Evolutionary conservation across 139 green algal genomes (phyloP), one percentile per base, ranked within the genome.

Genomic region (Coelastrella sp.): DNA sequence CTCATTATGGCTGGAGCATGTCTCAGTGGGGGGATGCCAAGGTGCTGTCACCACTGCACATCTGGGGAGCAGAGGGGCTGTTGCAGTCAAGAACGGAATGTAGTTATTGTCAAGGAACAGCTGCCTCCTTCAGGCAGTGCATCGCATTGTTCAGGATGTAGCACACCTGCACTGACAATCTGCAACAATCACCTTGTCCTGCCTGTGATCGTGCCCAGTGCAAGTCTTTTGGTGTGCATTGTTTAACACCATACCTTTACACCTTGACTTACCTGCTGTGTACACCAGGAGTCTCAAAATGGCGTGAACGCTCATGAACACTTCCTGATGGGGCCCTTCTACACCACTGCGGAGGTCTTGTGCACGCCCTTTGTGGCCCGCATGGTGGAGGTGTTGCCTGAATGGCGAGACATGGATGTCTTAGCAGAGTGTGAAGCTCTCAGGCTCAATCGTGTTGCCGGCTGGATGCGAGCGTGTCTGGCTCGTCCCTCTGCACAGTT

Each of bases 331-430:
- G 76, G 76, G 7, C 57, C 57, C 41, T 85, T 66, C 60, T 85
- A 85, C 79, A 85, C 62, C 48, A 80, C 72, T 41, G 64, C 79
- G 11, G 43, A 85, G 48, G 79, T 85, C 34, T 13, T 66, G 21
- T 40, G 35, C 64, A 85, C 79, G 11, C 79, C 79, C 34, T 79
- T 40, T 25, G 64, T 85, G 8, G 63, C 63, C 23, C 79, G 79
- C 64, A 78, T 85, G 79, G 79, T 67, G 48, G 32, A 85, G 45
- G 64, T 79, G 27, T 45, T 85, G 45, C 79, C 79, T 40, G 79
- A 85, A 48, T 85, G 79, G 79, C 79, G 79, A 32, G 79, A 57
- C 48, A 38, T 85, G 43, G 79, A 85, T 37, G 64, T 85, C 43
- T 45, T 85, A 64, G 64, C 64, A 4, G 64, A 71, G 45, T 85